A percentile compares a stretch with the other conserved stretches of the same genome.
Conservation (phyloP, 768 basidiomycete genomes). For the Auricularia auricula-judae region DNA sequence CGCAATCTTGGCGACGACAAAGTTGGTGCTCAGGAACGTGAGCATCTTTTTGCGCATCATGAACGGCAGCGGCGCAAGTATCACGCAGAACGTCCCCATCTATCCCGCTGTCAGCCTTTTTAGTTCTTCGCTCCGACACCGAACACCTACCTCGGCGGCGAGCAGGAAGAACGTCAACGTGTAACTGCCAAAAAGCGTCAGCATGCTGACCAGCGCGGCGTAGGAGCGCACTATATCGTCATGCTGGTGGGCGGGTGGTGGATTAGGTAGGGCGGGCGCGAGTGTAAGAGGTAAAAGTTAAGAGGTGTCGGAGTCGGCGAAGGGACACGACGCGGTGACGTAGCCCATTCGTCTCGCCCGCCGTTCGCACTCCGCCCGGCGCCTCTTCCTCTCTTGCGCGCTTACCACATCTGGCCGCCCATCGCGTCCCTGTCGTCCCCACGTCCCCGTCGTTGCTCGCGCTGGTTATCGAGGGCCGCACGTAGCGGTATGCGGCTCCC, state of each 20-base stretch:
- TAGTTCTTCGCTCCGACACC: background rate
- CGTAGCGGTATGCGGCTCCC: no score
- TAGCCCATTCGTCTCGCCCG: background rate
- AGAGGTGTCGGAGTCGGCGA: background rate
- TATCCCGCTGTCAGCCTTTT: constrained; percentile 11
- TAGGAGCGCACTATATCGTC: constrained; percentile 33
- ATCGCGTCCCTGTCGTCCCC: no score
- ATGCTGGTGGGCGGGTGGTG: constrained; percentile 14
- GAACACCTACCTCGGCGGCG: constrained; percentile 47
- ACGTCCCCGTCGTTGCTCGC: no score
- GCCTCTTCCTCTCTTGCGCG: no score
- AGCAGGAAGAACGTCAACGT: constrained; percentile 72
- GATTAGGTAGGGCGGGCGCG: background rate
- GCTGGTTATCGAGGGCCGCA: no score
- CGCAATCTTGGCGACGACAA: constrained; percentile 72
- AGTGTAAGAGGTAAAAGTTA: background rate
- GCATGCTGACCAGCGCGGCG: no score
- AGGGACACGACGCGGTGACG: background rate
- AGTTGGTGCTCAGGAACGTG: constrained; percentile 56
- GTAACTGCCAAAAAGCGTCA: constrained; percentile 36
- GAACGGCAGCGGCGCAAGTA: constrained; percentile 82
- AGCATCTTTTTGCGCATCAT: constrained; percentile 59
- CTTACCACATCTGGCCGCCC: no score
- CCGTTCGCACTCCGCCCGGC: no score
- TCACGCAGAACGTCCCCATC: constrained; percentile 77